phyloP scores from a whole-genome alignment of 2,329 filamentous ascomycete genomes.

The Colletotrichum sp. region DNA sequence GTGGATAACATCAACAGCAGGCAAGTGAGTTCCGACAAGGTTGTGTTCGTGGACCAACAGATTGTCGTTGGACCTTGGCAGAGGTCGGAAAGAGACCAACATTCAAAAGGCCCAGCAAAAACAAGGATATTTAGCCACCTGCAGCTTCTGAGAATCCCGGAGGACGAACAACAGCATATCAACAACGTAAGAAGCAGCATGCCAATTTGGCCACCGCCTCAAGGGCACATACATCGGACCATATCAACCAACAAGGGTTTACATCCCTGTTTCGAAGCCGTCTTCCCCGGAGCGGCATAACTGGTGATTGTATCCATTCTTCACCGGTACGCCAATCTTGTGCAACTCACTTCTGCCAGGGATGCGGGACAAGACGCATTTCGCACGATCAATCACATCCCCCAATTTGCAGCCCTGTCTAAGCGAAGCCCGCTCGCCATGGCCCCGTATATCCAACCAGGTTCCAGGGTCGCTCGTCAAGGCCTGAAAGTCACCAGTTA shows the following conservation, averaged over 20 bases:
- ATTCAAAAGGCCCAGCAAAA: background rate
- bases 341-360: background rate
- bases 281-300: background rate
- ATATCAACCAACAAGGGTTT: background rate
- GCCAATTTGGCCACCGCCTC: background rate
- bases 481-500: background rate
- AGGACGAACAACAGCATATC: background rate
- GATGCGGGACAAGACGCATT: background rate
- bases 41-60: background rate
- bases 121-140: background rate
- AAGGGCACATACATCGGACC: background rate
- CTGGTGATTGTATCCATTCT: background rate
- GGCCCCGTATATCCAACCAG: background rate
- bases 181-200: background rate
- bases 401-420: background rate
- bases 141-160: background rate
- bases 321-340: background rate
- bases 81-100: background rate
- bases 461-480: background rate
- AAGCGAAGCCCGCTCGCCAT: background rate
- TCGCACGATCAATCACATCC: background rate
- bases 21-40: background rate
- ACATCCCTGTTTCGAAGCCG: background rate
- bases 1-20: background rate
- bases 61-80: background rate